These are phyloP conservation scores for Backusella sp. DNA, from an alignment of 192 early-diverging fungal genomes.

Conservation along the genomic window DNA sequence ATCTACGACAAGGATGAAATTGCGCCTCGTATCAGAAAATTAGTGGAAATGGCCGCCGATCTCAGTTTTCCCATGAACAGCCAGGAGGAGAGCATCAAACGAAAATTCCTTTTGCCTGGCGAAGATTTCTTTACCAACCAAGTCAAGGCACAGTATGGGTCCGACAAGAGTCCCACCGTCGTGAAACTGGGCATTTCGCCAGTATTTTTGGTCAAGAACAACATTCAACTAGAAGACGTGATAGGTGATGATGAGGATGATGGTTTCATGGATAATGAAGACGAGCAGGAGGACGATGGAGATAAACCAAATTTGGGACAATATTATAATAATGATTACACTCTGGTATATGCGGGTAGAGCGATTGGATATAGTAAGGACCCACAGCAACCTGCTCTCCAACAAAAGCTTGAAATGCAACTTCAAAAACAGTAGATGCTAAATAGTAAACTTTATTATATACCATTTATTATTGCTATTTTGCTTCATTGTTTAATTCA, in stretches of 20 bases:
- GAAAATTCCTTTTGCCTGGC: not conserved
- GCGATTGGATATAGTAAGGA: not conserved
- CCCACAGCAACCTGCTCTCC: not conserved
- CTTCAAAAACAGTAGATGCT: not conserved
- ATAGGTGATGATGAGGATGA: not conserved
- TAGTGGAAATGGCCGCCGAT: constrained; percentile 4
- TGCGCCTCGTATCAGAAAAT: not conserved
- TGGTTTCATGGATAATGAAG: not conserved
- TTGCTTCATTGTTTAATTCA: not conserved
- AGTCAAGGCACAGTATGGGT: constrained; percentile 7
- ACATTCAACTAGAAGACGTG: not conserved
- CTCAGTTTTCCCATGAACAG: constrained; percentile 9
- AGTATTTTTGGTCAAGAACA: constrained; percentile 1
- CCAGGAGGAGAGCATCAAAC: not conserved
- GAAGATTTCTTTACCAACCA: not conserved
- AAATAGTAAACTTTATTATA: not conserved
- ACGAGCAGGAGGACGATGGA: not conserved
- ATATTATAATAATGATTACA: not conserved
- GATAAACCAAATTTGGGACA: not conserved
- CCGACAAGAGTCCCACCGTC: not conserved
- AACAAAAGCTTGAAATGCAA: not conserved
- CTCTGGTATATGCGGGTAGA: constrained; percentile 4
- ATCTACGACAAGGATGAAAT: not conserved
- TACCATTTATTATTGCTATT: not conserved
- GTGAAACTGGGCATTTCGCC: not conserved